phyloP scores from a whole-genome alignment of 352 stramenopile genomes.

The Stramenopiles sp. region DNA sequence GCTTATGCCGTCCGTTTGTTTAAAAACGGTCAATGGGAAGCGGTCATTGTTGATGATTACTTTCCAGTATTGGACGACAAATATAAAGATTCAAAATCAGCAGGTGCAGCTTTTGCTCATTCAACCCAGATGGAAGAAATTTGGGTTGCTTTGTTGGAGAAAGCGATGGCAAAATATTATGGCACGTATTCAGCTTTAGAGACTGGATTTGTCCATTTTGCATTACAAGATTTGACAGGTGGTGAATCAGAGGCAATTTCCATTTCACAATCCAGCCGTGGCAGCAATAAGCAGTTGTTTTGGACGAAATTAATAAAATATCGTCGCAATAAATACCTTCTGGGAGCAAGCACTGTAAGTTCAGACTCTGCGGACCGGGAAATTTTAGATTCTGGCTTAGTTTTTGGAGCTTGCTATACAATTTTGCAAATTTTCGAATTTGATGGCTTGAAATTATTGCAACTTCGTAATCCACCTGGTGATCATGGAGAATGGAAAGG shows the following conservation, averaged over 20 bases:
- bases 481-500: slow-evolving; percentile 72
- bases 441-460: slow-evolving; percentile 52
- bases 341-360: slow-evolving; percentile 58
- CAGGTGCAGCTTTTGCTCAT: slow-evolving; percentile 56
- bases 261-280: slow-evolving; percentile 44
- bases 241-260: slow-evolving; percentile 64
- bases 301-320: slow-evolving; percentile 65
- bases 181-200: slow-evolving; percentile 58
- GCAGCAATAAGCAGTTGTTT: slow-evolving; percentile 56
- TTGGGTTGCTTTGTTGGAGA: slow-evolving; percentile 73
- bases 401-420: slow-evolving; percentile 69
- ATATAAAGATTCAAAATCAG: slow-evolving; percentile 29
- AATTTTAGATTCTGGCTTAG: slow-evolving; percentile 58
- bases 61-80: slow-evolving; percentile 52
- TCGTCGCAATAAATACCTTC: slow-evolving; percentile 58
- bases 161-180: slow-evolving; percentile 73
- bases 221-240: slow-evolving; percentile 55
- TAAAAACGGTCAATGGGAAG: slow-evolving; percentile 74
- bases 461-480: slow-evolving; percentile 68
- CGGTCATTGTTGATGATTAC: slow-evolving; percentile 66
- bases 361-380: slow-evolving; percentile 56
- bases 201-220: slow-evolving; percentile 64
- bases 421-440: slow-evolving; percentile 64
- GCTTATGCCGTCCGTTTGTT: slow-evolving; percentile 68
- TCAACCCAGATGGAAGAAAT: slow-evolving; percentile 61